Conservation (phyloP, 257 asterid species). For the Ophiorrhiza pumila region DNA sequence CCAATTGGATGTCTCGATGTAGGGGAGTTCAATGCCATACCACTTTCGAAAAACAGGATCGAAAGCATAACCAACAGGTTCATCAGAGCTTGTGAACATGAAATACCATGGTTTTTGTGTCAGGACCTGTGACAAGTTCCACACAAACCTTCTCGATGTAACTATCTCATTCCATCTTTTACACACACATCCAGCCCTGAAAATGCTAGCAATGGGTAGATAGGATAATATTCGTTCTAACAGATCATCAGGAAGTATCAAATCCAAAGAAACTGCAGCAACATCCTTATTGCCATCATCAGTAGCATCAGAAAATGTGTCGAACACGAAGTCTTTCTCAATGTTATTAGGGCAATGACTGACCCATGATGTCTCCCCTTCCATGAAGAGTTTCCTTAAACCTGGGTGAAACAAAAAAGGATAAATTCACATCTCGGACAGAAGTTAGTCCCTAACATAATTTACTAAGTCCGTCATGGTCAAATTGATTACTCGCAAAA, state of each 20-base stretch:
- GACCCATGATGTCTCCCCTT: conserved; percentile 78
- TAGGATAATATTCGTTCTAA: conserved; percentile 71
- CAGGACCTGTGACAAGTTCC: conserved; percentile 49
- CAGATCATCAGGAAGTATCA: conserved; percentile 76
- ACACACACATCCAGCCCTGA: conserved; percentile 77
- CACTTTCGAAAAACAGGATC: conserved; percentile 76
- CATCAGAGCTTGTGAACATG: conserved; percentile 92
- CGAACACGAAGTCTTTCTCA: conserved; percentile 26
- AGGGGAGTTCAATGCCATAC: conserved; percentile 79
- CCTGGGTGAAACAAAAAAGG: conserved; percentile 12
- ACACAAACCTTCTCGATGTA: conserved; percentile 58
- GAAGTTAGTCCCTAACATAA: conserved; percentile 4
- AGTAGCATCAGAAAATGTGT: conserved; percentile 45
- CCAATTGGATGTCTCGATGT: conserved; percentile 69
- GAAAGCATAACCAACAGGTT: conserved; percentile 76
- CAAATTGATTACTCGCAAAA: not conserved
- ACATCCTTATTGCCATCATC: conserved; percentile 50
- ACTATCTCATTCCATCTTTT: conserved; percentile 86
- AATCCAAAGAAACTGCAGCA: conserved; percentile 50
- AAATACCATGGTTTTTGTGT: conserved; percentile 90
- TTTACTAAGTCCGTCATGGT: not conserved
- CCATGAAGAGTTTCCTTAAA: conserved; percentile 46
- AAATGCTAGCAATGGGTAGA: conserved; percentile 79
- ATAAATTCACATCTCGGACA: not conserved
- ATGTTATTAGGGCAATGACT: conserved; percentile 55